phyloP scores from a whole-genome alignment of 2,329 filamentous ascomycete species.

The Tricladium varicosporioides region DNA sequence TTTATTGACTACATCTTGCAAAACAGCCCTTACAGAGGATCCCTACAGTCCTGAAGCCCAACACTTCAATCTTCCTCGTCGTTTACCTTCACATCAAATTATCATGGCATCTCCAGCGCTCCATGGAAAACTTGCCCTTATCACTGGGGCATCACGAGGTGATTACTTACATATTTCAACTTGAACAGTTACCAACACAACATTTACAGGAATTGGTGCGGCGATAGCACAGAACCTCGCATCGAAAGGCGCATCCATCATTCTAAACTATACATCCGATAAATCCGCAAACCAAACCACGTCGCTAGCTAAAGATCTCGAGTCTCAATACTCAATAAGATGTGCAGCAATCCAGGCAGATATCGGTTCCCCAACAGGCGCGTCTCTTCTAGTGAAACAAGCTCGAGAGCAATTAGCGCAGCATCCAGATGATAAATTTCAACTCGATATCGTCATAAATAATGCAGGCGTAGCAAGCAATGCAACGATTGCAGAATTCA shows the following conservation, averaged over 20 bases:
- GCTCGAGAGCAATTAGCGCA: conserved; percentile 57
- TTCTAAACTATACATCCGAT: conserved; percentile 66
- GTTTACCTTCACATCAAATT: no score
- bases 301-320: conserved; percentile 55
- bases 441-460: conserved; percentile 83
- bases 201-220: conserved; percentile 63
- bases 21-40: no score
- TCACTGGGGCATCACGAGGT: conserved; percentile 80
- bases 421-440: conserved; percentile 44
- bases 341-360: conserved; percentile 70
- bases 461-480: conserved; percentile 75
- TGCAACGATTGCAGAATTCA: conserved; percentile 61
- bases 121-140: conserved; percentile 71
- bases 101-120: no score
- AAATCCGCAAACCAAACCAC: conserved; percentile 52
- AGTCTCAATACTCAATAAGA: conserved; percentile 54
- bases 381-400: conserved; percentile 56
- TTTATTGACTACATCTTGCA: no score
- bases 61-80: no score
- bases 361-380: conserved; percentile 60
- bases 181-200: no score
- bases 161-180: conserved; percentile 18
- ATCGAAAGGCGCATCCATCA: conserved; percentile 59
- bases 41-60: no score
- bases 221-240: conserved; percentile 67